Evolutionary conservation across 805 yeast species (phyloP), one percentile per base, ranked within the genome.

Genomic region (Wickerhamomyces bisporus): DNA sequence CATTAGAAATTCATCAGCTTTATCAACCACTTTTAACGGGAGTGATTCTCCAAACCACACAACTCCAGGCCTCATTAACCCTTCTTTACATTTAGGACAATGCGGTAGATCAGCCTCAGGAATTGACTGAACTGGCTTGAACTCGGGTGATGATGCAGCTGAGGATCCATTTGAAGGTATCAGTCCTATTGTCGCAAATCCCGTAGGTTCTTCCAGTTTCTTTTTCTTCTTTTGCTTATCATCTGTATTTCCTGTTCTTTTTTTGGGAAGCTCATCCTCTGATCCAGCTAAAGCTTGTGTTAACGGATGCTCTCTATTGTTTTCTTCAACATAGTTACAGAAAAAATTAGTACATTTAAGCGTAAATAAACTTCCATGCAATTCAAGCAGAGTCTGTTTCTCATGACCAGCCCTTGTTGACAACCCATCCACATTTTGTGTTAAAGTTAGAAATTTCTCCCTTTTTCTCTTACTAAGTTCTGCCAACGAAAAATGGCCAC

Each of bases 11-110:
- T 73, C 76, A 60, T 87, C 96, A 5, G 86, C 86, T 30, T 62
- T 62, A 43, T 78, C 80, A 40, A 88, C 72, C 11, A 70, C 71
- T 34, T 62, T 62, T 38, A 85, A 58, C 0, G 95, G 86, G 32
- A 88, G 62, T 13, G 87, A 71, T 59, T 88, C 97, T n/a, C 96
- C 96, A 61, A 83, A 86, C 96, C 96, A 88, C 6, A 87, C 89
- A 3, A 88, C 94, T 0, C 93, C 95, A 0, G 97, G 97, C 17
- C 96, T 66, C 41, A 88, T 61, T 11, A 83, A 55, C 0, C 80
- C 81, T 5, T 67, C 70, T n/a, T 65, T 55, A 55, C 97, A 88
- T 10, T 62, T 62, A 0, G 96, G 95, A 56, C 97, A 88, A 28
- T 60, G 71, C 1, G 96, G 96, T 10, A 86, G 66, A 2, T 76